Evolutionary conservation across 2,329 filamentous ascomycete species (phyloP).

Genomic region (Neonectria coccinea): DNA sequence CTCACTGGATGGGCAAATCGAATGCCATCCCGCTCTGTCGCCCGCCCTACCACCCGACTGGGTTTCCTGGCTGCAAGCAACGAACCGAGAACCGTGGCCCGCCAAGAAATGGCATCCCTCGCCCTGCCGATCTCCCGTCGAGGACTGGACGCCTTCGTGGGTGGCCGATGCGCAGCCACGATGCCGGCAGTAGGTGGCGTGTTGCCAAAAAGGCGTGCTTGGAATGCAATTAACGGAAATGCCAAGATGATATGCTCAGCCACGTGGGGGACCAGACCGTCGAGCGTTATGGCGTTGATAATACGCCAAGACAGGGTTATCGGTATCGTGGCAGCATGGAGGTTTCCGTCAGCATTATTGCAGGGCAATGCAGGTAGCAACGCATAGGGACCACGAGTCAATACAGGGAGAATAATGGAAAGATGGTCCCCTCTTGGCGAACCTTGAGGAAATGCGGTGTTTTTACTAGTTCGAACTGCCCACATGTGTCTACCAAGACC

Average conservation of each 20-base stretch:
- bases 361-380: too few relatives aligned
- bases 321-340: not conserved
- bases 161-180: not conserved
- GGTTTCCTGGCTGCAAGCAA: not conserved
- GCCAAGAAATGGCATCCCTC: not conserved
- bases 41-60: not conserved
- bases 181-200: not conserved
- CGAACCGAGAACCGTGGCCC: not conserved
- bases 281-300: not conserved
- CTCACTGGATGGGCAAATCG: not conserved
- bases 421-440: not conserved
- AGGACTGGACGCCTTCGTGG: not conserved
- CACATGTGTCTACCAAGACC: not conserved
- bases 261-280: not conserved
- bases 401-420: not conserved
- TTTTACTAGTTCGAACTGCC: not conserved
- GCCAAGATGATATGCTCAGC: not conserved
- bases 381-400: not conserved
- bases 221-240: not conserved
- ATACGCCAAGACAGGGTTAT: not conserved
- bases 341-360: not conserved
- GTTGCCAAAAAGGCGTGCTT: too few relatives aligned
- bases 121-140: not conserved
- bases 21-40: not conserved
- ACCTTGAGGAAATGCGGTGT: not conserved